These are phyloP conservation scores for Salix dunnii DNA, from an alignment of 345 rosid species.

Conservation along the genomic window DNA sequence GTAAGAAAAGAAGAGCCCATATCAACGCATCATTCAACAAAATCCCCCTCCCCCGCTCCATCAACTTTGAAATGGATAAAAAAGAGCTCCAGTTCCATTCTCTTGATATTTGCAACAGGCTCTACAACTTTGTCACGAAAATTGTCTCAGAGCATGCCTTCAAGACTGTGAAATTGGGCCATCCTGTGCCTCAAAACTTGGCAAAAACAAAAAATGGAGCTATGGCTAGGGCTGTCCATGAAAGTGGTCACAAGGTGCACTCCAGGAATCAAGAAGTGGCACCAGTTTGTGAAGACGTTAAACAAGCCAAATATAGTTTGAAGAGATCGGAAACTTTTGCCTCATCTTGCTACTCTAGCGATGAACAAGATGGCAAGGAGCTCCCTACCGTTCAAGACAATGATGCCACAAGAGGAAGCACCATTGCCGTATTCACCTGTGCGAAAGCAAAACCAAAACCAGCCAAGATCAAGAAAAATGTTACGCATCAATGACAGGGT, in stretches of 20 bases:
- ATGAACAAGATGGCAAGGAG: not conserved
- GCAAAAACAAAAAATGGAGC: not conserved
- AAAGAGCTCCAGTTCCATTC: slow-evolving; percentile 18
- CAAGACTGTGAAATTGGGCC: slow-evolving; percentile 34
- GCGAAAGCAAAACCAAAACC: slow-evolving; percentile 22
- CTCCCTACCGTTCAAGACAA: too few species aligned
- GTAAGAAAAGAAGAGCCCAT: slow-evolving; percentile 24
- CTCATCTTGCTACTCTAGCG: not conserved
- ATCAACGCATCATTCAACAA: not conserved
- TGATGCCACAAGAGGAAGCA: slow-evolving; percentile 14
- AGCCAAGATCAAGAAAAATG: slow-evolving; percentile 47
- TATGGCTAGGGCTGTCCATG: not conserved
- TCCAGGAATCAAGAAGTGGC: slow-evolving; percentile 4
- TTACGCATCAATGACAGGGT: slow-evolving; percentile 49
- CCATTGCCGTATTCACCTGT: not conserved
- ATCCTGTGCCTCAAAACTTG: not conserved
- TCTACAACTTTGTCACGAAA: slow-evolving; percentile 35
- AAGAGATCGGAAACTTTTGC: not conserved
- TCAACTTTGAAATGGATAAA: slow-evolving; percentile 33
- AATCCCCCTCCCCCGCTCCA: not conserved
- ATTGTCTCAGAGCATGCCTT: slow-evolving; percentile 24
- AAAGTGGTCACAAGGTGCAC: slow-evolving; percentile 3
- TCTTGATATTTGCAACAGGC: slow-evolving; percentile 33
- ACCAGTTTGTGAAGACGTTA: not conserved
- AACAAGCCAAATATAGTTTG: not conserved